These are phyloP conservation scores for Pseudozyma hubeiensis DNA, from an alignment of 1,284 basidiomycete species.

Conservation along the genomic window DNA sequence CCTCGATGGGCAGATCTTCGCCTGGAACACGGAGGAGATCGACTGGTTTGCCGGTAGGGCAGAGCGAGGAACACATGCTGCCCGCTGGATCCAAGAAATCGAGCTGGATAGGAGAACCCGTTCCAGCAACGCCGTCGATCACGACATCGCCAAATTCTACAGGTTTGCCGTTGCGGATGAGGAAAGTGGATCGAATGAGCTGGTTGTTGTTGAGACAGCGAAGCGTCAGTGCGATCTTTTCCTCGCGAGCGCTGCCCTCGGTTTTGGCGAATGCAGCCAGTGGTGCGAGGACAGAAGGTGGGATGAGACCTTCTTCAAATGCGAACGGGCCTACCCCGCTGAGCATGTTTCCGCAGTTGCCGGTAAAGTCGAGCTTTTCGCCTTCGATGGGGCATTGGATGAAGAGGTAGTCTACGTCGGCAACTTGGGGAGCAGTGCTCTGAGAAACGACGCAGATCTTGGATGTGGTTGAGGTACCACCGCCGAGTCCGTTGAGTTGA, in stretches of 20 bases:
- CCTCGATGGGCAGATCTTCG: constrained; percentile 17
- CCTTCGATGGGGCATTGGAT: constrained; percentile 57
- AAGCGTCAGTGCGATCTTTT: constrained; percentile 10
- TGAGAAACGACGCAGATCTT: constrained; percentile 77
- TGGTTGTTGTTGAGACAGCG: constrained; percentile 18
- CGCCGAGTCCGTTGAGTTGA: constrained; percentile 81
- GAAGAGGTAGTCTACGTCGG: constrained; percentile 58
- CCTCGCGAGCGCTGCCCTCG: background rate
- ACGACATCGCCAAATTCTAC: constrained; percentile 38
- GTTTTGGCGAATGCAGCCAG: background rate
- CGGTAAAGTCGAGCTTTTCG: constrained; percentile 46
- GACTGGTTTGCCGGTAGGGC: constrained; percentile 36
- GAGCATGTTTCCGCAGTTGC: constrained; percentile 63
- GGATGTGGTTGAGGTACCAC: constrained; percentile 80
- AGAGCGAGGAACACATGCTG: constrained; percentile 12
- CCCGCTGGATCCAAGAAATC: constrained; percentile 33
- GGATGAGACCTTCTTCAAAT: constrained; percentile 10
- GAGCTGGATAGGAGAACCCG: constrained; percentile 37
- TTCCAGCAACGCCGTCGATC: constrained; percentile 60
- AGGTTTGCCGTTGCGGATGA: constrained; percentile 37
- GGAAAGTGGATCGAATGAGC: constrained; percentile 22
- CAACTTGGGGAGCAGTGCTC: constrained; percentile 4
- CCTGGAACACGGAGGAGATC: constrained; percentile 41
- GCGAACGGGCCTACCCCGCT: constrained; percentile 49
- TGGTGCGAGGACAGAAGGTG: background rate